Conservation (phyloP, 208 protist species). For the Polymyxa betae region DNA sequence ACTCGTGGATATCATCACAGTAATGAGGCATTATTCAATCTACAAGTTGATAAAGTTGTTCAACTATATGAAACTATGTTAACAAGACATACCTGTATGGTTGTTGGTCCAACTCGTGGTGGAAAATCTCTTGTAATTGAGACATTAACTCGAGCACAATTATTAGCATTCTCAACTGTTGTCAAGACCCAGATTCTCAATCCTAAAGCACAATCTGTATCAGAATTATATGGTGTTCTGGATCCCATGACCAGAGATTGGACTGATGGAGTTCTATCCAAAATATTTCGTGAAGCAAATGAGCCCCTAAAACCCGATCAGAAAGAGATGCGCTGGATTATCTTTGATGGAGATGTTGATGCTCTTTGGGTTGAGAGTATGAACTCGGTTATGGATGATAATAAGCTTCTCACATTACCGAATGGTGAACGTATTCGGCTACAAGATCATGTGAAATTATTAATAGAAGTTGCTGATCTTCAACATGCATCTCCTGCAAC, state of each 20-base stretch:
- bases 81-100: conserved; percentile 97
- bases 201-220: conserved; percentile 94
- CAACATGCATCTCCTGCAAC: conserved; percentile 98
- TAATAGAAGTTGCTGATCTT: conserved; percentile 97
- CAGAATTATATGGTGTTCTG: conserved; percentile 96
- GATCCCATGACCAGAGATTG: conserved; percentile 96
- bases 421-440: conserved; percentile 97
- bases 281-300: conserved; percentile 96
- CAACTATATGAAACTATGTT: conserved; percentile 98
- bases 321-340: conserved; percentile 84
- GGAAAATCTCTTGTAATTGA: conserved; percentile 96
- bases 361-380: conserved; percentile 99
- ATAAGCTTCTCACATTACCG: conserved; percentile 97
- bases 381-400: conserved; percentile 99
- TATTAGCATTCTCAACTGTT: conserved; percentile 78
- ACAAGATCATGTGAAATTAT: conserved; percentile 84
- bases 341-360: conserved; percentile 99
- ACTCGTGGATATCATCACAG: background rate
- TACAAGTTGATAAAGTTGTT: conserved; percentile 95
- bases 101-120: conserved; percentile 86
- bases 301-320: conserved; percentile 69
- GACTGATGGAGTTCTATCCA: conserved; percentile 97
- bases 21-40: conserved; percentile 48
- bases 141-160: conserved; percentile 89
- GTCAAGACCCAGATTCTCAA: conserved; percentile 94